Conservation (phyloP, 768 basidiomycete species). For the Porphyrellus cyaneotinctus region DNA sequence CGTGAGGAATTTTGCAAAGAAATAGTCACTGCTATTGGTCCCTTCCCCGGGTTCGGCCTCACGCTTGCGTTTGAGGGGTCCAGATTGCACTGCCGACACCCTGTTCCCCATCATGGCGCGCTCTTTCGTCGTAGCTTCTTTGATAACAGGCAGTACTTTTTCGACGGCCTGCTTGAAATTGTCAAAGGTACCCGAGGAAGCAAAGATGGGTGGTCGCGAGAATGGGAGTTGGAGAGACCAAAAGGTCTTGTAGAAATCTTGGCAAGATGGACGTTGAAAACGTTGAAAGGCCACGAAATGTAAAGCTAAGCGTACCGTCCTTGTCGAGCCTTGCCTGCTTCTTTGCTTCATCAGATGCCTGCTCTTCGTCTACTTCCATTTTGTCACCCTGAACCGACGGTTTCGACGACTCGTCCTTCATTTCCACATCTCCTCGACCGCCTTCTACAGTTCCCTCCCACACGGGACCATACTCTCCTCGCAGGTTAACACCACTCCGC, state of each 20-base stretch:
- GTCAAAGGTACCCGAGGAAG: slow-evolving; percentile 48
- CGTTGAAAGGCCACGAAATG: neutral
- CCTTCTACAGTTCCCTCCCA: slow-evolving; percentile 64
- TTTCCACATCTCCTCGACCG: slow-evolving; percentile 33
- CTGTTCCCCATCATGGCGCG: slow-evolving; percentile 83
- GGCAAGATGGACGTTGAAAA: slow-evolving; percentile 3
- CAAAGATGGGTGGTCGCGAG: slow-evolving; percentile 73
- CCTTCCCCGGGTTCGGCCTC: slow-evolving; percentile 55
- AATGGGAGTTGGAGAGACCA: slow-evolving; percentile 88
- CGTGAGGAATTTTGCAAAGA: slow-evolving; percentile 92
- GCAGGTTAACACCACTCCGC: slow-evolving; percentile 85
- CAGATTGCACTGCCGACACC: slow-evolving; percentile 35
- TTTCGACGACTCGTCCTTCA: slow-evolving; percentile 30
- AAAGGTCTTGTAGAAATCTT: slow-evolving; percentile 83
- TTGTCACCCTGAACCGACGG: slow-evolving; percentile 39
- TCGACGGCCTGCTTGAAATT: slow-evolving; percentile 69
- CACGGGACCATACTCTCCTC: slow-evolving; percentile 79
- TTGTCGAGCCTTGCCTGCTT: slow-evolving; percentile 49
- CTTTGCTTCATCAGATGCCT: slow-evolving; percentile 23
- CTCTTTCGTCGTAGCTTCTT: slow-evolving; percentile 85
- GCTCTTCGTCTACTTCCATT: slow-evolving; percentile 60
- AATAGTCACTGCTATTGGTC: slow-evolving; percentile 62
- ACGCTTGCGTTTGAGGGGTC: slow-evolving; percentile 59
- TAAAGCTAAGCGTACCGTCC: slow-evolving; percentile 44
- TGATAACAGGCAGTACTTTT: slow-evolving; percentile 72